Percentiles rank a stretch among this genome's conserved stretches.
These are phyloP conservation scores for Cicer arietinum DNA, from an alignment of 306 rosid species.

Conservation along the genomic window DNA sequence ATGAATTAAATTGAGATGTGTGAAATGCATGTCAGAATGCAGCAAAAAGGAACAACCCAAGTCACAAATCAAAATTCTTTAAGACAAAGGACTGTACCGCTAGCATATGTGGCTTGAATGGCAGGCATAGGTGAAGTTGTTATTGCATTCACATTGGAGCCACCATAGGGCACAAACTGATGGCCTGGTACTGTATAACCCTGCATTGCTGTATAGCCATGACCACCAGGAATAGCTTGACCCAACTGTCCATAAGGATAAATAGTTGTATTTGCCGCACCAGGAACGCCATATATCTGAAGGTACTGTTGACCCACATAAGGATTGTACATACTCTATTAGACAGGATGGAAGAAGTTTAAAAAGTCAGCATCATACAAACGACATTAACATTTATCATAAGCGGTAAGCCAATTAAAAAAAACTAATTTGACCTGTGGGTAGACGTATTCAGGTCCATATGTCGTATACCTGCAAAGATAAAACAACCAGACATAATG, in stretches of 20 bases:
- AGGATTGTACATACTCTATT: conserved; percentile 72
- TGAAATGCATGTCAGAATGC: conserved; percentile 31
- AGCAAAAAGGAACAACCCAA: conserved; percentile 14
- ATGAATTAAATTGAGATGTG: conserved; percentile 5
- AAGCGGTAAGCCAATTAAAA: conserved; percentile 40
- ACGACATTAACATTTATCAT: conserved; percentile 25
- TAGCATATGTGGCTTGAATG: conserved; percentile 81
- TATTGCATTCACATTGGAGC: conserved; percentile 72
- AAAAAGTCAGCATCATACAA: conserved; percentile 47
- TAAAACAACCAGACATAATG: conserved; percentile 51
- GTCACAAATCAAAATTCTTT: conserved; percentile 14
- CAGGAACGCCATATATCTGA: conserved; percentile 89
- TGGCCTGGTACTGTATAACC: conserved; percentile 84
- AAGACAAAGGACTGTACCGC: conserved; percentile 59
- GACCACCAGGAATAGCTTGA: conserved; percentile 79
- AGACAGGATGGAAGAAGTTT: conserved; percentile 33
- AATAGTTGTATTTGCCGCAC: conserved; percentile 62
- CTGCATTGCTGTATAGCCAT: conserved; percentile 73
- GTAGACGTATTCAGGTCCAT: conserved; percentile 84
- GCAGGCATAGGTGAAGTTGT: conserved; percentile 79
- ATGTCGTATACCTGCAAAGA: conserved; percentile 79
- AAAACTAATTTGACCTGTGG: conserved; percentile 65
- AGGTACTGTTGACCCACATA: conserved; percentile 83
- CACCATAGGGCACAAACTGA: conserved; percentile 83
- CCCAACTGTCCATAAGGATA: conserved; percentile 89